These are phyloP conservation scores for Scedosporium boydii DNA, from an alignment of 2,329 filamentous ascomycete species.

Conservation along the genomic window DNA sequence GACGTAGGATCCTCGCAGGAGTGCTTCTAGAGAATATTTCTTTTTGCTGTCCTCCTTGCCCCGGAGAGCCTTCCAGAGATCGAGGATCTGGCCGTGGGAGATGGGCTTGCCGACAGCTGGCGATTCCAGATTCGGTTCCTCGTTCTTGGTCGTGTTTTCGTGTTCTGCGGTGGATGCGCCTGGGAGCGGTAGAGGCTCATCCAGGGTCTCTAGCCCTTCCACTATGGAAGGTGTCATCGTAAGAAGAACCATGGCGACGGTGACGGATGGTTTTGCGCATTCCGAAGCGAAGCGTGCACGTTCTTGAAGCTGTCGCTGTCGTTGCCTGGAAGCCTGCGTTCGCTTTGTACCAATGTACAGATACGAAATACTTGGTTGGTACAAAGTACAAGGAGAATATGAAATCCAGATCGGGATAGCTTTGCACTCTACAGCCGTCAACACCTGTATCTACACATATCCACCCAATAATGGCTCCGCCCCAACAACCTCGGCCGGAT, in stretches of 20 bases:
- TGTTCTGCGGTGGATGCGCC: constrained; percentile 3
- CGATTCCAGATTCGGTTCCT: constrained; percentile 25
- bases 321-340: not conserved
- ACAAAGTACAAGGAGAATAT: not conserved
- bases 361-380: no score
- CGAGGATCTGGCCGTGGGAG: constrained; percentile 59
- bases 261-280: not conserved
- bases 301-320: no score
- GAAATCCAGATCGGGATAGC: not conserved
- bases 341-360: not conserved
- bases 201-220: constrained; percentile 42
- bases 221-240: constrained; percentile 64
- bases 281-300: not conserved
- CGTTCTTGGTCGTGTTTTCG: not conserved
- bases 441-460: not conserved
- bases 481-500: not conserved
- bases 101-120: constrained; percentile 56
- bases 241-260: constrained; percentile 57
- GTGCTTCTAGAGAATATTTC: constrained; percentile 49
- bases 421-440: not conserved
- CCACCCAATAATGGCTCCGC: not conserved
- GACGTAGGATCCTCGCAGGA: constrained; percentile 62
- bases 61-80: constrained; percentile 47
- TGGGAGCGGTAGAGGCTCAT: constrained; percentile 10
- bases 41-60: constrained; percentile 14